phyloP scores from a whole-genome alignment of 805 yeast species.

The Teunomyces barrocoloradensis region DNA sequence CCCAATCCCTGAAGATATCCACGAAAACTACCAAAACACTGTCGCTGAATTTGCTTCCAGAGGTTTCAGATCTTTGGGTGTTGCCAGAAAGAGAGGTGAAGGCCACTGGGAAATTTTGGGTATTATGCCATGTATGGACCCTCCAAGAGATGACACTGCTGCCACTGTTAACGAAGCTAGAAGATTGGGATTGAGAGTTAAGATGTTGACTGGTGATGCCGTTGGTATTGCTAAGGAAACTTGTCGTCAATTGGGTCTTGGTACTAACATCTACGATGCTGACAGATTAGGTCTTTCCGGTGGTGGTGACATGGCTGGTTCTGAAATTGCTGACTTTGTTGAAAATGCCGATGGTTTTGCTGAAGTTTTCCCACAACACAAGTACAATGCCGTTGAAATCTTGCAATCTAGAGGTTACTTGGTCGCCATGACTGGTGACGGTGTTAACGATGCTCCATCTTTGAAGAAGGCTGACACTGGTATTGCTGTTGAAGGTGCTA shows the following conservation, averaged over 20 bases:
- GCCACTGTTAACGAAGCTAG: slow-evolving; percentile 90
- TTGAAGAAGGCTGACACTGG: slow-evolving; percentile 86
- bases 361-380: slow-evolving; percentile 98
- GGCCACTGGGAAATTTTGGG: slow-evolving; percentile 98
- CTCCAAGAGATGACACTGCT: slow-evolving; percentile 98
- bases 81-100: slow-evolving; percentile 98
- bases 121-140: slow-evolving; percentile 98
- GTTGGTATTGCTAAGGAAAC: slow-evolving; percentile 99
- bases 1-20: slow-evolving; percentile 91
- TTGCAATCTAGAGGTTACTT: slow-evolving; percentile 94
- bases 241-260: slow-evolving; percentile 95
- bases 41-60: slow-evolving; percentile 97
- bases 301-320: slow-evolving; percentile 93
- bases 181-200: slow-evolving; percentile 87
- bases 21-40: slow-evolving; percentile 93
- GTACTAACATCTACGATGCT: slow-evolving; percentile 95
- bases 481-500: slow-evolving; percentile 98
- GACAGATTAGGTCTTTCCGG: slow-evolving; percentile 96
- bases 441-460: slow-evolving; percentile 98
- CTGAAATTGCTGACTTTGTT: slow-evolving; percentile 95
- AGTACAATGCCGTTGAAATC: slow-evolving; percentile 93
- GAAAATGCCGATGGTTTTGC: slow-evolving; percentile 98
- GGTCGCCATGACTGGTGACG: slow-evolving; percentile 99
- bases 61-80: slow-evolving; percentile 98
- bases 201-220: slow-evolving; percentile 99